These are phyloP conservation scores for Curvularia verruculosa DNA, from an alignment of 2,329 filamentous ascomycete species.

Conservation along the genomic window DNA sequence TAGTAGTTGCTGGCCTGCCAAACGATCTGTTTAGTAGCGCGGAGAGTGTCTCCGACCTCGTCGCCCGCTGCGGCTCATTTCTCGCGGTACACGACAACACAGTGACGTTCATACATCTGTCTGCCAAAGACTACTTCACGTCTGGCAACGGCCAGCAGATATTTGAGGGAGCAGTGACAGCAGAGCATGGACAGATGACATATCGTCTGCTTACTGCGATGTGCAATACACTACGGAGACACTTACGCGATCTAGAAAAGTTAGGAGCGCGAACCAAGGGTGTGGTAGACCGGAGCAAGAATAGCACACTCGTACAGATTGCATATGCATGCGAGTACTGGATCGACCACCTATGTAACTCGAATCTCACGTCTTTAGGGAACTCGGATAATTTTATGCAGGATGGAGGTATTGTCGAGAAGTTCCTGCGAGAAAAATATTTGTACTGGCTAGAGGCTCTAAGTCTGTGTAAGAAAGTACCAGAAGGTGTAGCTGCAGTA, in stretches of 20 bases:
- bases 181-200: slow-evolving; percentile 16
- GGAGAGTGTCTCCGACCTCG: slow-evolving; percentile 6
- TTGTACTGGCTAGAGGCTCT: too few species aligned
- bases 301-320: background rate
- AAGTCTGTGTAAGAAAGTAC: too few species aligned
- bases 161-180: slow-evolving; percentile 23
- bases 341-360: background rate
- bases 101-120: slow-evolving; percentile 52
- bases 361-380: too few species aligned
- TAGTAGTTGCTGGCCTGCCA: background rate
- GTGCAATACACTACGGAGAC: slow-evolving; percentile 24
- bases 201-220: slow-evolving; percentile 40
- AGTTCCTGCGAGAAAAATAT: too few species aligned
- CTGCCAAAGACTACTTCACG: slow-evolving; percentile 51
- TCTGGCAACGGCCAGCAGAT: slow-evolving; percentile 11
- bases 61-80: slow-evolving; percentile 45
- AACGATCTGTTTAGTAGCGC: slow-evolving; percentile 4
- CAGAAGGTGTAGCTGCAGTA: too few species aligned
- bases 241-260: slow-evolving; percentile 31
- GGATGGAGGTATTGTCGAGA: too few species aligned
- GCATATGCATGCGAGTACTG: background rate
- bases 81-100: slow-evolving; percentile 42
- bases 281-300: background rate
- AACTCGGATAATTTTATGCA: too few species aligned
- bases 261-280: background rate